Base-by-base conservation (phyloP, 225 moss, liverwort and hornwort genomes). In the Sphagnum tenellum region DNA sequence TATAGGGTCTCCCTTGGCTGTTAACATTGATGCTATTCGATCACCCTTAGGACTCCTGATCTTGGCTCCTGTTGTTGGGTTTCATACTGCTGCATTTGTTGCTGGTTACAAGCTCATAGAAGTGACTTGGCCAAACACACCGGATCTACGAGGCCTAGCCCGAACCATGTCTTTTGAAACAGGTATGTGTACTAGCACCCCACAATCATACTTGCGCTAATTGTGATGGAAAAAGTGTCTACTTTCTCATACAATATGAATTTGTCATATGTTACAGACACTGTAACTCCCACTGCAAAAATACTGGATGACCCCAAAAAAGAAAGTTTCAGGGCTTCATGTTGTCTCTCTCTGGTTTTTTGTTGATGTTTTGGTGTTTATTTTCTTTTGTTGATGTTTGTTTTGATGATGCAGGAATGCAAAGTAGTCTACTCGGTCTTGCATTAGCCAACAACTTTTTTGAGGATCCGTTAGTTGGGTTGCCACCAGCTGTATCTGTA, bases 401-500 rank as follows among this genome's bases (percentile, higher is more conserved):
- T 62, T 2, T 62, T n/a, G 10, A 4, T 29, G 29, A 50, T 74
- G n/a, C 81, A 96, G 96, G 96, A 49, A 92, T 96, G 92, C 96
- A 92, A 72, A 96, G 92, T 58, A 88, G 88, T 75, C 84, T 96
- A 55, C 65, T 96, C 53, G 82, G 84, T 56, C 85, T 96, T 45
- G 86, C 92, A 4, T 72, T 96, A 70, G 89, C 95, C 14, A 88
- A 90, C 77, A 89, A 62, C 5, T 96, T 96, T 66, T 96, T 89
- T 61, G 81, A 79, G 46, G 92, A 96, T 80, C 82, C 92, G 45
- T 70, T 81, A 45, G 89, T 96, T 49, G 81, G 81, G 49, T 76
- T 92, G 9, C 92, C 96, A 44, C 81, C 89, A 13, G 96, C 96
- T 65, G 80, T 90, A 70, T 92, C 96, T 58, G 96, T 96, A 79